phyloP scores from a whole-genome alignment of 2,329 filamentous ascomycete species.

The Alternaria hordeiaustralica region DNA sequence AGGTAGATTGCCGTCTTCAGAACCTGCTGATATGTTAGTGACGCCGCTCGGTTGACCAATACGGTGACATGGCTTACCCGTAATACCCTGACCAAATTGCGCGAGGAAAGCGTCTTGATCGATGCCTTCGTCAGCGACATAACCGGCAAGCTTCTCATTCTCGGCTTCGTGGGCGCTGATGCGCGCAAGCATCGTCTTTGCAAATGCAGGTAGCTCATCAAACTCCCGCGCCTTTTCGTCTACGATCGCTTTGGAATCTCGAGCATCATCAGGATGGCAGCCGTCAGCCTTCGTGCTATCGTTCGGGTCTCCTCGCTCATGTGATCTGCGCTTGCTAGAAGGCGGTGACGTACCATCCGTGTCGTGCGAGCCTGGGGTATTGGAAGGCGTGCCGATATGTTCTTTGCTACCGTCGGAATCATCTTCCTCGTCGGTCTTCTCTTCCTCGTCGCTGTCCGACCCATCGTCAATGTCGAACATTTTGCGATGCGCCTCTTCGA shows the following conservation, averaged over 20 bases:
- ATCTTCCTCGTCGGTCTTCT: background rate
- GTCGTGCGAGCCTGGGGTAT: background rate
- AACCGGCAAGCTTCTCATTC: background rate
- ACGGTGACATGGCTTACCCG: background rate
- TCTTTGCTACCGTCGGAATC: background rate
- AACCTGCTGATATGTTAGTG: background rate
- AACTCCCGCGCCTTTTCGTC: background rate
- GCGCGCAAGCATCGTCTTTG: background rate
- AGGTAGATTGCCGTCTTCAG: background rate
- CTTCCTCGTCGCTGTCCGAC: background rate
- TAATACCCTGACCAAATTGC: background rate
- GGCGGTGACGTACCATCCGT: background rate
- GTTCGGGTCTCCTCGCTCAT: background rate
- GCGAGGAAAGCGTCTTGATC: background rate
- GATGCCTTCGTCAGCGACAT: background rate
- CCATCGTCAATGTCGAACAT: background rate
- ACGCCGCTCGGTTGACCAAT: background rate
- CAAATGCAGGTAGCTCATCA: background rate
- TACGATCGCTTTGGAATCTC: background rate
- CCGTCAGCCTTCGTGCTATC: background rate
- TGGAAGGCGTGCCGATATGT: background rate
- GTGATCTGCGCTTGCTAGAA: background rate
- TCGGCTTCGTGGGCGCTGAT: background rate
- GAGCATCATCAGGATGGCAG: background rate
- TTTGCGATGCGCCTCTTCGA: background rate